Base-by-base conservation (phyloP, 805 yeast genomes). In the Cyberlindnera maritima region DNA sequence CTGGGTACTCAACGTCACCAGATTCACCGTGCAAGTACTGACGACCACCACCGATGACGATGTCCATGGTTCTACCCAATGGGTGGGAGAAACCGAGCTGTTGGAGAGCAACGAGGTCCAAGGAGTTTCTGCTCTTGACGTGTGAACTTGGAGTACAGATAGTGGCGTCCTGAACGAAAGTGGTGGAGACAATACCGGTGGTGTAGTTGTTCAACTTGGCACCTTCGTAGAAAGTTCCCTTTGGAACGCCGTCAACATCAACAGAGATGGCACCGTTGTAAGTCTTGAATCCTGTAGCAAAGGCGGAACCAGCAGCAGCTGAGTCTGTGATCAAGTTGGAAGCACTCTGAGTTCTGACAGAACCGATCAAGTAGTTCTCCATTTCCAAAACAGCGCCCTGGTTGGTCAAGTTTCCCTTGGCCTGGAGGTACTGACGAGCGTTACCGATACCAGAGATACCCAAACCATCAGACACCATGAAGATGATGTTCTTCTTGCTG, bases 281-380 rank as follows among this genome's bases (percentile, higher is more conserved):
- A 6, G 90, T 73, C 70, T 90, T 90, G 56, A 79, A 62, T 15
- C 81, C 92, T 62, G 95, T 85, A 2, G 96, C 75, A 57, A 89
- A 88, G 2, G 96, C 96, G 7, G 96, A 88, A 15, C 96, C 97
- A 12, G 96, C 97, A 5, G 97, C 97, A 14, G 97, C 97, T 28
- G 96, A 87, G 63, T 90, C 97, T 0, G 97, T 90, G 50, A 90
- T 79, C 62, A 85, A 71, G 4, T 91, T 83, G 49, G 77, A 73
- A 25, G 80, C 76, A 19, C 96, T 85, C 50, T 88, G 75, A 2
- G 97, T 90, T 58, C 97, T 76, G n/a, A 94, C 85, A 32, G 85
- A 74, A 35, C 97, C 97, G 42, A 89, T 74, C 41, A 90, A 67
- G 62, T 82, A 77, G 49, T 76, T 68, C 65, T 89, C 97, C 31